A percentile compares a stretch with the other conserved stretches of the same genome.
Evolutionary conservation across 805 yeast species (phyloP).

Genomic region (Ogataea paradorogensis): DNA sequence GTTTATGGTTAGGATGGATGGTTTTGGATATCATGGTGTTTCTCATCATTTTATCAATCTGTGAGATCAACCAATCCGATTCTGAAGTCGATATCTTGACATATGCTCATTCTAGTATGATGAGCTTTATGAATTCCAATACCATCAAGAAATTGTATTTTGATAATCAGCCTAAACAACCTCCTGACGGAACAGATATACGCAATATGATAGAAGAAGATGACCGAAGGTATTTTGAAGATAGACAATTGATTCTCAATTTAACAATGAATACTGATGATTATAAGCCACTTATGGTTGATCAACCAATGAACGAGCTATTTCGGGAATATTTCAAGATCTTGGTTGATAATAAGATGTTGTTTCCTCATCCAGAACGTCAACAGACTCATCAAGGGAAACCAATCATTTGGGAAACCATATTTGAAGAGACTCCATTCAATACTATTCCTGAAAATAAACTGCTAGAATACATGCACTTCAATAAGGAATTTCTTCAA

Average conservation of each 20-base stretch:
- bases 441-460: constrained; percentile 15
- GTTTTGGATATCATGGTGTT: constrained; percentile 2
- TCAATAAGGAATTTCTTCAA: constrained; percentile 39
- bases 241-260: constrained; percentile 9
- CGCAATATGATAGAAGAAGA: constrained; percentile 17
- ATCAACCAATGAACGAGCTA: constrained; percentile 8
- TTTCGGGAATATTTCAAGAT: constrained; percentile 13
- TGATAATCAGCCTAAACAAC: constrained; percentile 11
- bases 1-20: neutral
- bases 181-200: constrained; percentile 11
- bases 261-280: neutral
- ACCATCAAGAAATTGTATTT: constrained; percentile 15
- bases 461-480: constrained; percentile 20
- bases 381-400: constrained; percentile 16
- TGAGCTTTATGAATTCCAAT: constrained; percentile 5
- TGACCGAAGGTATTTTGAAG: constrained; percentile 9
- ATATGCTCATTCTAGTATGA: constrained; percentile 7
- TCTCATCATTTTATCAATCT: constrained; percentile 3
- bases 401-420: constrained; percentile 23
- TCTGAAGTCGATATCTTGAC: constrained; percentile 8
- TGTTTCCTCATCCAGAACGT: constrained; percentile 23
- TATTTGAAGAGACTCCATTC: constrained; percentile 18
- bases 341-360: constrained; percentile 11
- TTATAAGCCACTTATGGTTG: constrained; percentile 9
- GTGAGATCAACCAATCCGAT: constrained; percentile 5